Evolutionary conservation across 2,329 filamentous ascomycete genomes (phyloP).

Genomic region (Phaeosphaeriaceae sp.): DNA sequence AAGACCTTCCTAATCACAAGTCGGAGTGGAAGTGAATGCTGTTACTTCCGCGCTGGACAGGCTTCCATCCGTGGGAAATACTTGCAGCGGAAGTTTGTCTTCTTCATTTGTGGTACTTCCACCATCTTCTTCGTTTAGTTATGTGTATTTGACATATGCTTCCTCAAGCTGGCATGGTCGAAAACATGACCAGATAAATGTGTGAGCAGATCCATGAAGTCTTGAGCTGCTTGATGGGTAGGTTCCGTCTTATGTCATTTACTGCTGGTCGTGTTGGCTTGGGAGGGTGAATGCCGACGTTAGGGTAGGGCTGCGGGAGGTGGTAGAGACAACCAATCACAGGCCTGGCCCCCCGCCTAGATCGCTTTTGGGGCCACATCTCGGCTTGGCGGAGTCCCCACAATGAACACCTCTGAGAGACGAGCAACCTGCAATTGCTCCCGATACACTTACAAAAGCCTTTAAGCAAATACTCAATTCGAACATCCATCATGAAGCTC

Average conservation of each 20-base stretch:
- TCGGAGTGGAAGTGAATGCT: too few species aligned
- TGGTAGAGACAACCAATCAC: conserved; percentile 8
- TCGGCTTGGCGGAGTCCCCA: conserved; percentile 26
- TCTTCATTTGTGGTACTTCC: too few species aligned
- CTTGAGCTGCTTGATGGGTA: neutral
- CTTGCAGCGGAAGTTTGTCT: too few species aligned
- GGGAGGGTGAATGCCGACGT: neutral
- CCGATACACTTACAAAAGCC: conserved; percentile 3
- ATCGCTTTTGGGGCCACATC: conserved; percentile 13
- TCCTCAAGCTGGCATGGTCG: too few species aligned
- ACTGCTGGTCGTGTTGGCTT: neutral
- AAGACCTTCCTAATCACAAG: too few species aligned
- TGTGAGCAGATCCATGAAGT: neutral
- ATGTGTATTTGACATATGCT: too few species aligned
- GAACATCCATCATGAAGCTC: conserved; percentile 51
- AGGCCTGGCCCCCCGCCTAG: neutral
- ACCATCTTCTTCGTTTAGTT: too few species aligned
- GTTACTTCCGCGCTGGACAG: too few species aligned
- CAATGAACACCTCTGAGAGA: conserved; percentile 10
- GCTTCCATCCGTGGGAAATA: too few species aligned
- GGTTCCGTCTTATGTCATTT: neutral
- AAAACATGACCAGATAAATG: too few species aligned
- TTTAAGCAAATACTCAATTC: neutral
- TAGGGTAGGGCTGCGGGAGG: neutral
- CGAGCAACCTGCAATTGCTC: conserved; percentile 2